Conservation (phyloP, 2,329 filamentous ascomycete species). For the Ophiosphaerella herpotricha region DNA sequence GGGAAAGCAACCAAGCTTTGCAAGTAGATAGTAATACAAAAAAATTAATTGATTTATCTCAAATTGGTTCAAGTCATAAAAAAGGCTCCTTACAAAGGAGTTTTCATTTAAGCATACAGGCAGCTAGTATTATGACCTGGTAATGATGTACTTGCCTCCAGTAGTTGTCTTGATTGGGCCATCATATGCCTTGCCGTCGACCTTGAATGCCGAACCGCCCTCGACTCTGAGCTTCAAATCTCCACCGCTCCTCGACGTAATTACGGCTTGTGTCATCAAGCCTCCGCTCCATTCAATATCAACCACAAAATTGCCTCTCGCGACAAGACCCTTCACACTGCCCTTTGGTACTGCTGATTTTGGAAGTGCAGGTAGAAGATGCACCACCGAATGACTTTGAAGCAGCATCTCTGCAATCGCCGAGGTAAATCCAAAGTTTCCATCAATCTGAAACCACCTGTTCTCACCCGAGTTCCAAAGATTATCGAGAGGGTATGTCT, state of each 20-base stretch:
- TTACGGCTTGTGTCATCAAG: conserved; percentile 5
- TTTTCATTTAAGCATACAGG: too few relatives aligned
- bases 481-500: conserved; percentile 11
- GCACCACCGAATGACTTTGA: conserved; percentile 34
- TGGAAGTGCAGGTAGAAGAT: conserved; percentile 19
- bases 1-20: too few relatives aligned
- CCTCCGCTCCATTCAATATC: conserved; percentile 20
- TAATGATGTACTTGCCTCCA: background rate
- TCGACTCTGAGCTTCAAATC: conserved; percentile 23
- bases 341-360: conserved; percentile 11
- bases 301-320: conserved; percentile 21
- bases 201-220: conserved; percentile 6
- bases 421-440: conserved; percentile 56
- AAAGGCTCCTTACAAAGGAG: too few relatives aligned
- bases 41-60: too few relatives aligned
- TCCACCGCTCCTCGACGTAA: conserved; percentile 11
- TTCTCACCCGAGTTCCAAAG: conserved; percentile 12
- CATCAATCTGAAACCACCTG: conserved; percentile 54
- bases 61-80: too few relatives aligned
- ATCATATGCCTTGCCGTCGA: background rate
- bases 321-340: conserved; percentile 16
- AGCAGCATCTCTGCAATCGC: conserved; percentile 55
- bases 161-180: background rate
- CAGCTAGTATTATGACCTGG: background rate
- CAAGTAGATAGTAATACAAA: too few relatives aligned